These are phyloP conservation scores for Ephemerocybe angulata DNA, from an alignment of 768 basidiomycete genomes.

Conservation along the genomic window DNA sequence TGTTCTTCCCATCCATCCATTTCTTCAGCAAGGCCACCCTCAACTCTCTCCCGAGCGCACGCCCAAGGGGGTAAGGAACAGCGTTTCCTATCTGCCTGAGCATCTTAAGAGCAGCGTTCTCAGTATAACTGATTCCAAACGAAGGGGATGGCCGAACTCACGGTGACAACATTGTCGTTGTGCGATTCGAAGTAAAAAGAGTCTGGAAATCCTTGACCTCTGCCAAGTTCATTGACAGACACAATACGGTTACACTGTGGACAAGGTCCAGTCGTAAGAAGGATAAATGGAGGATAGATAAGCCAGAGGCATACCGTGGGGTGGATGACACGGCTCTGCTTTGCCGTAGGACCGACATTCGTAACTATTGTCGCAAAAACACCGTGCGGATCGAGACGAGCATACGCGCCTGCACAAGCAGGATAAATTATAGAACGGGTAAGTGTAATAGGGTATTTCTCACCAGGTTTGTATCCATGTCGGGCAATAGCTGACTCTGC, in stretches of 20 bases:
- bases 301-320: constrained; percentile 47
- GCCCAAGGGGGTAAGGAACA: constrained; percentile 62
- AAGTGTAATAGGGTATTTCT: no score
- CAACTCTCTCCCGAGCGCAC: constrained; percentile 64
- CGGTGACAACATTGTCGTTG: constrained; percentile 54
- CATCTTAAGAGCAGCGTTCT: constrained; percentile 43
- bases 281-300: background rate
- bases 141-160: constrained; percentile 29
- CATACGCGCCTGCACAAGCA: constrained; percentile 40
- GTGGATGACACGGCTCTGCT: constrained; percentile 67
- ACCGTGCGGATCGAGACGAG: constrained; percentile 50
- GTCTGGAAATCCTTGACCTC: constrained; percentile 83
- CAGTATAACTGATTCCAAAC: background rate
- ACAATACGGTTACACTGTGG: constrained; percentile 64
- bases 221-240: constrained; percentile 71
- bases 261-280: background rate
- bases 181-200: constrained; percentile 58
- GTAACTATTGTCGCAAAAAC: constrained; percentile 76
- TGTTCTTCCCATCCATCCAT: constrained; percentile 33
- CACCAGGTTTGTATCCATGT: constrained; percentile 50
- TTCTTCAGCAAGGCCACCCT: constrained; percentile 46
- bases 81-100: constrained; percentile 82
- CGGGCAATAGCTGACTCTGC: constrained; percentile 56
- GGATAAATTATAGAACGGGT: no score
- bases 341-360: constrained; percentile 75